A percentile compares a stretch with the other conserved stretches of the same genome.
Evolutionary conservation across 2,329 filamentous ascomycete species (phyloP).

Genomic region (Rhinocladiella similis): DNA sequence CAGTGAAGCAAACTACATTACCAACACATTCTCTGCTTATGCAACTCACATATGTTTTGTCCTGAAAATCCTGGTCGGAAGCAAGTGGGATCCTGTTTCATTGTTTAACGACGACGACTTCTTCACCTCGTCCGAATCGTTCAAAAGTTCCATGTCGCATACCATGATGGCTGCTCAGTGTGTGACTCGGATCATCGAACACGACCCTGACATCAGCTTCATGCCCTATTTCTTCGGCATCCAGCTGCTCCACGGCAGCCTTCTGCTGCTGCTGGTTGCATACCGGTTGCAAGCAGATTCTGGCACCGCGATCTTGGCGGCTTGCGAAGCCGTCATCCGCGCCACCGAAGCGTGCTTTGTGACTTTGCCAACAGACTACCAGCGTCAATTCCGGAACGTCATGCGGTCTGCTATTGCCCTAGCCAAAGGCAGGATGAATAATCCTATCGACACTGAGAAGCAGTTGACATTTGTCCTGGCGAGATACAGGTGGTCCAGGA

Average conservation of each 20-base stretch:
- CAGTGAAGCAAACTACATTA: slow-evolving; percentile 34
- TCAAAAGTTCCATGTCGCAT: slow-evolving; percentile 49
- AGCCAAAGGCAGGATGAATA: slow-evolving; percentile 44
- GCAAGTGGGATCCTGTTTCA: slow-evolving; percentile 52
- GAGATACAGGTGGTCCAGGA: slow-evolving; percentile 54
- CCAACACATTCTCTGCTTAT: slow-evolving; percentile 48
- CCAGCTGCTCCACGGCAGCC: slow-evolving; percentile 54
- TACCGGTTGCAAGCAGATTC: slow-evolving; percentile 45
- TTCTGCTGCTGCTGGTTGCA: slow-evolving; percentile 51
- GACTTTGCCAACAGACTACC: slow-evolving; percentile 52
- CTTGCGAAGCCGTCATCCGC: slow-evolving; percentile 52
- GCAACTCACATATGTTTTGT: slow-evolving; percentile 52
- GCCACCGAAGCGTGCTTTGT: slow-evolving; percentile 55
- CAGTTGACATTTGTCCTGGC: slow-evolving; percentile 52
- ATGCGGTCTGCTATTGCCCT: slow-evolving; percentile 52
- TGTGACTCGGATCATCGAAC: slow-evolving; percentile 47
- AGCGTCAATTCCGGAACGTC: slow-evolving; percentile 58
- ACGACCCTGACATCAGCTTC: slow-evolving; percentile 53
- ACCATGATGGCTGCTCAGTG: slow-evolving; percentile 50
- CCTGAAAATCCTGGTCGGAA: slow-evolving; percentile 50
- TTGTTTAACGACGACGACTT: slow-evolving; percentile 52
- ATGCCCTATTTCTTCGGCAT: slow-evolving; percentile 57
- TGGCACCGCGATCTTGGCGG: slow-evolving; percentile 41
- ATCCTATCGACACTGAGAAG: slow-evolving; percentile 47
- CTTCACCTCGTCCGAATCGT: slow-evolving; percentile 50